Base-by-base conservation (phyloP, 2,329 filamentous ascomycete species). In the Thielaviopsis musarum region DNA sequence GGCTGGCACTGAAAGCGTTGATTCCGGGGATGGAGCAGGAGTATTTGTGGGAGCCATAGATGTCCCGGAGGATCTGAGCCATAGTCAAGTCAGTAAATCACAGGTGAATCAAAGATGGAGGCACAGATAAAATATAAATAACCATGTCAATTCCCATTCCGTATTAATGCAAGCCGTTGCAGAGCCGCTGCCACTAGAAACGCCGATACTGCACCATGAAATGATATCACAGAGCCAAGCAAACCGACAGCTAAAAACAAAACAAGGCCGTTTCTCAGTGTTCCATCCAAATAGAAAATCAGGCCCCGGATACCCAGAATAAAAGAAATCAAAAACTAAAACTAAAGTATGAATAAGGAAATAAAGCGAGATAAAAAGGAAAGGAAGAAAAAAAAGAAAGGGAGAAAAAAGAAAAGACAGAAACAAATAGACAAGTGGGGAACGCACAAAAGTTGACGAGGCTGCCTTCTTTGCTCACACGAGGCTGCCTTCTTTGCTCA, bases 1-100 rank as follows among this genome's bases (percentile, higher is more conserved):
- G 87, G 0, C 78, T 75, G 70, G 77, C 76, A 0, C 59, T 80
- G 56, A 66, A 73, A 61, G 65, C 64, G 2, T 58, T 74, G 65
- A 69, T 76, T 26, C 67, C 67, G 0, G 67, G 68, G 17, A 64
- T 68, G 2, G 67, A 69, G 60, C 74, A 76, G 67, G 66, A 66
- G 21, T 76, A 71, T 62, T 63, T 74, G 1, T 76, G 73, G 73
- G 71, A 73, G 24, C 54, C 59, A 21, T 57, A 49, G 54, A 26
- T 3, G n/a, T n/a, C n/a, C n/a, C n/a, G n/a, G n/a, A n/a, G n/a
- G n/a, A n/a, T n/a, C n/a, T n/a, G n/a, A n/a, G n/a, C n/a, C n/a
- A n/a, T n/a, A n/a, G n/a, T n/a, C n/a, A n/a, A n/a, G n/a, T n/a
- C n/a, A n/a, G n/a, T n/a, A n/a, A n/a, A n/a, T n/a, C n/a, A n/a